These are phyloP conservation scores for Rubia occidens DNA, from an alignment of 305 asterid genomes.

Conservation along the genomic window DNA sequence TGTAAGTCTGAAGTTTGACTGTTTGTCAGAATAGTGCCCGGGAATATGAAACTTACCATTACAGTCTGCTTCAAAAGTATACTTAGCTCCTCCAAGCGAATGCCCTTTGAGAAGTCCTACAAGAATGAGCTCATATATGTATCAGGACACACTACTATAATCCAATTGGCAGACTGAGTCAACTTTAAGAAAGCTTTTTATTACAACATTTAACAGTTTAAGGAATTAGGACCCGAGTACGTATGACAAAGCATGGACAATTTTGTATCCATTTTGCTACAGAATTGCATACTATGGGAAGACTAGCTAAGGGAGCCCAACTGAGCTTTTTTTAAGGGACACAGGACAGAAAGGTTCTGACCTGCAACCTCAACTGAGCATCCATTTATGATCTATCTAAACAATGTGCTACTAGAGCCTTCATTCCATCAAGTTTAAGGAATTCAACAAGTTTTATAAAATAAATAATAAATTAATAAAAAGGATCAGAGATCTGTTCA, in stretches of 20 bases:
- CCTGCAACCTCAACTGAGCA: neutral
- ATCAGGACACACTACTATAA: neutral
- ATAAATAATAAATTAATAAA: neutral
- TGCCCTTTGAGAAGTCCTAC: slow-evolving; percentile 89
- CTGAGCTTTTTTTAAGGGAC: neutral
- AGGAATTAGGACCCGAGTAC: neutral
- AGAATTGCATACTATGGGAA: neutral
- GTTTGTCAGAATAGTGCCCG: slow-evolving; percentile 1
- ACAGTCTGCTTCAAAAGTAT: slow-evolving; percentile 78
- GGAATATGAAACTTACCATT: slow-evolving; percentile 47
- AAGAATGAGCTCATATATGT: slow-evolving; percentile 18
- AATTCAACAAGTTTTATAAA: neutral
- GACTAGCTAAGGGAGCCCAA: neutral
- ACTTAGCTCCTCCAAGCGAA: slow-evolving; percentile 82
- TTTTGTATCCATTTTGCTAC: neutral
- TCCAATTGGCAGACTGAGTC: neutral
- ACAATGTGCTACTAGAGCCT: neutral
- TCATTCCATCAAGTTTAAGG: neutral
- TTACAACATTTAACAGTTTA: neutral
- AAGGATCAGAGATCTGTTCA: neutral
- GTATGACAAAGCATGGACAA: neutral
- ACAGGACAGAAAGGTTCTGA: neutral
- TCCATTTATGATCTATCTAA: neutral
- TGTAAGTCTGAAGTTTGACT: neutral
- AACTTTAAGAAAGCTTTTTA: neutral